Conservation (phyloP, 768 basidiomycete species). For the Rhizopogon salebrosus region DNA sequence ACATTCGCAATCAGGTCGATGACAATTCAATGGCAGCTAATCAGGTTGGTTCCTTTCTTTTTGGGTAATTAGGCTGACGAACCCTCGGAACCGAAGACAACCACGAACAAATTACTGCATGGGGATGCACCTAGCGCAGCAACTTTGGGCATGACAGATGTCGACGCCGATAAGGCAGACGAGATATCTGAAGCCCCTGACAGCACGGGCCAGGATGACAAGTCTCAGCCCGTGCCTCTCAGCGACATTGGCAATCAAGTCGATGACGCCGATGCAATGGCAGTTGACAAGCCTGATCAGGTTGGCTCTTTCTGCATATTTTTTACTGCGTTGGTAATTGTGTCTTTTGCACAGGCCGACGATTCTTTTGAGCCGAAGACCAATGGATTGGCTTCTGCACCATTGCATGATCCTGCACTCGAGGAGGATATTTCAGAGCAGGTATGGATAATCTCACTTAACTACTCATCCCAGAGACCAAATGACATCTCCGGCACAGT, state of each 20-base stretch:
- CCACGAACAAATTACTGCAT: too few relatives aligned
- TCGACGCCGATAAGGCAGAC: too few relatives aligned
- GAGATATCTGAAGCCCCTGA: neutral
- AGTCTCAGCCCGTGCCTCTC: neutral
- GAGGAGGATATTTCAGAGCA: neutral
- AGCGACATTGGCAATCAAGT: neutral
- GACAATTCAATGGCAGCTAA: slow-evolving; percentile 12
- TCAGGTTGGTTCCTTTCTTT: slow-evolving; percentile 11
- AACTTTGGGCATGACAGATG: too few relatives aligned
- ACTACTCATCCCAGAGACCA: neutral
- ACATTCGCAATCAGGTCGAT: slow-evolving; percentile 1
- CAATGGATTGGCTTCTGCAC: neutral
- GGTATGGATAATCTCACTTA: neutral
- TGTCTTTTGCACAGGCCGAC: neutral
- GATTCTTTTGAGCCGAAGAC: neutral
- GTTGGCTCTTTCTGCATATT: slow-evolving; percentile 3
- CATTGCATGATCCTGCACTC: neutral
- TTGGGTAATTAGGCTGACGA: too few relatives aligned
- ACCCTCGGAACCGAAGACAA: too few relatives aligned
- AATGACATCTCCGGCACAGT: neutral
- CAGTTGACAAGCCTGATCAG: slow-evolving; percentile 14
- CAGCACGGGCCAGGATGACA: neutral
- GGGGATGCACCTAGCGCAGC: too few relatives aligned
- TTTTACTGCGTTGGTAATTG: neutral
- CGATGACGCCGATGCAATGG: slow-evolving; percentile 9